These are phyloP conservation scores for Backusella tarrabulga DNA, from an alignment of 192 early-diverging fungal genomes.

Conservation along the genomic window DNA sequence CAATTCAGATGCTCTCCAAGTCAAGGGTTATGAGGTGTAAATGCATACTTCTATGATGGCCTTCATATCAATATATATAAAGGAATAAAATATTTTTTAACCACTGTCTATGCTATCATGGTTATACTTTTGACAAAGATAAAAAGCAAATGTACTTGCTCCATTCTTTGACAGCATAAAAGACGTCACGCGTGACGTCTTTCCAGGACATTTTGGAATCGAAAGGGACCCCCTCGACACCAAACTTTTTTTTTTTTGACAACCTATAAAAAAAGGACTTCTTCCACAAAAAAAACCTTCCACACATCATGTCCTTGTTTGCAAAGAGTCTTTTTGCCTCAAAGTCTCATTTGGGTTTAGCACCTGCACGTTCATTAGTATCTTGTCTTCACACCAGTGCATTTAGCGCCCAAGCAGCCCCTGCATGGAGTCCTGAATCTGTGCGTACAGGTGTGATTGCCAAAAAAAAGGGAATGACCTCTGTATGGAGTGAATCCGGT, in stretches of 20 bases:
- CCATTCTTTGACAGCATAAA: background rate
- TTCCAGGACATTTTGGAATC: background rate
- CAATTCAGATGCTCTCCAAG: too few species aligned
- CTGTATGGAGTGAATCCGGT: slow-evolving; percentile 94
- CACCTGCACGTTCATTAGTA: background rate
- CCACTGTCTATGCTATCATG: too few species aligned
- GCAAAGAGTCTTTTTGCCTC: background rate
- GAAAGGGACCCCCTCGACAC: background rate
- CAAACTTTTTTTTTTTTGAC: background rate
- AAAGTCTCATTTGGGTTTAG: background rate
- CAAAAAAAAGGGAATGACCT: slow-evolving; percentile 93
- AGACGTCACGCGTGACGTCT: background rate
- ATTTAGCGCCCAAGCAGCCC: slow-evolving; percentile 24
- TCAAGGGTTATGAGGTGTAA: too few species aligned
- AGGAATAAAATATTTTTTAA: too few species aligned
- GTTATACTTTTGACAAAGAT: too few species aligned
- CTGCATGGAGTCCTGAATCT: slow-evolving; percentile 44
- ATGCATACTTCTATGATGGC: too few species aligned
- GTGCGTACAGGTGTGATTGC: slow-evolving; percentile 80
- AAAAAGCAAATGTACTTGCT: too few species aligned
- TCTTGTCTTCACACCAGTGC: slow-evolving; percentile 26
- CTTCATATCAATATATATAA: too few species aligned
- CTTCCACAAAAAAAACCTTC: background rate
- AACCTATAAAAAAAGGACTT: background rate
- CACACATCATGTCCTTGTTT: background rate